Percentiles rank a stretch among this genome's conserved stretches.
Conservation (phyloP, 2,329 filamentous ascomycete genomes). For the Purpureocillium takamizusanense region DNA sequence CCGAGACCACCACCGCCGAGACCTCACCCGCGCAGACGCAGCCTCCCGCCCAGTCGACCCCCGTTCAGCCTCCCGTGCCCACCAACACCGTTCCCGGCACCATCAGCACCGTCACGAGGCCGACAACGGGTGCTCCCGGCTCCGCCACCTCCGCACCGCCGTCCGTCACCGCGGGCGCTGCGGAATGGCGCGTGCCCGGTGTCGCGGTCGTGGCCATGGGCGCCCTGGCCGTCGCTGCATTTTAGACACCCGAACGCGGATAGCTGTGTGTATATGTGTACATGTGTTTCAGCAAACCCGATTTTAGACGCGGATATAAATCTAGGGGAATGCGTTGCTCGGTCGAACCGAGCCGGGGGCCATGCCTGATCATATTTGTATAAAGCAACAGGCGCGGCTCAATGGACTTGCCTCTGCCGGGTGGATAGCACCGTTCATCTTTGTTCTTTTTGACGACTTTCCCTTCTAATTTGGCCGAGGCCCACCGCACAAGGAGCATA, state of each 20-base stretch:
- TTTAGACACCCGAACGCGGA: conserved; percentile 6
- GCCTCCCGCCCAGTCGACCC: background rate
- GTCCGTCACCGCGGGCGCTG: conserved; percentile 10
- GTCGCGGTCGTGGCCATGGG: conserved; percentile 10
- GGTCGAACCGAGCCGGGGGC: too few relatives aligned
- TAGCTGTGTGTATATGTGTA: too few relatives aligned
- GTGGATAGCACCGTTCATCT: conserved; percentile 2
- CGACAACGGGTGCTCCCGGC: conserved; percentile 5
- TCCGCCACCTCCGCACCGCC: conserved; percentile 5
- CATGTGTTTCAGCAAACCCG: background rate
- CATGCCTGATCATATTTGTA: background rate
- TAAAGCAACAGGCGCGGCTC: background rate
- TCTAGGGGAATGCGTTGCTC: too few relatives aligned
- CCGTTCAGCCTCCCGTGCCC: background rate
- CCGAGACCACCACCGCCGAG: background rate
- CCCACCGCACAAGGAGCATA: background rate
- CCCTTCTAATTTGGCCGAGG: background rate
- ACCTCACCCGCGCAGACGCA: background rate
- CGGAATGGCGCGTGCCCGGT: conserved; percentile 6
- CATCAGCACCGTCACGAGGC: conserved; percentile 4
- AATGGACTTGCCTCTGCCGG: background rate
- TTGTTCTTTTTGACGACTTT: too few relatives aligned
- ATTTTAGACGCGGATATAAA: too few relatives aligned
- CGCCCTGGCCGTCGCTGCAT: conserved; percentile 10
- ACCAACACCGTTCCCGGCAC: background rate